These are phyloP conservation scores for Pistacia integerrima DNA, from an alignment of 345 rosid species.

Conservation along the genomic window DNA sequence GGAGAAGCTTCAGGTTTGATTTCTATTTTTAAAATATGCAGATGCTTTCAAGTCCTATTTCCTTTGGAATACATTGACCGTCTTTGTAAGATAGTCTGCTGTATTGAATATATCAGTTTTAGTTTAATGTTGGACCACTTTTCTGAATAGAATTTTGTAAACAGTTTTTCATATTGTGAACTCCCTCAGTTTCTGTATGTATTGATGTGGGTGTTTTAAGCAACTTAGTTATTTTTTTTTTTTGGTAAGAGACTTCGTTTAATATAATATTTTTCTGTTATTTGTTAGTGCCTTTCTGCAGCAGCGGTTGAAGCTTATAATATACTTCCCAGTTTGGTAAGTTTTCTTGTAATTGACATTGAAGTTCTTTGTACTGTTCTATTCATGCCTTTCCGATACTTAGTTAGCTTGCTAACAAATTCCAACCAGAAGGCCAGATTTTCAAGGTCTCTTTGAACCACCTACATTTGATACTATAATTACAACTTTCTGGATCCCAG, in stretches of 20 bases:
- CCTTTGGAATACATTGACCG: not conserved
- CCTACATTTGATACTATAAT: too few relatives aligned
- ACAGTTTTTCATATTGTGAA: not conserved
- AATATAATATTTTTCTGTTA: constrained; percentile 20
- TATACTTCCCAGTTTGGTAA: constrained; percentile 78
- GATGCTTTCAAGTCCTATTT: constrained; percentile 1
- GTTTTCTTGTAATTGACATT: constrained; percentile 22
- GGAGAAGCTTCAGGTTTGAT: constrained; percentile 73
- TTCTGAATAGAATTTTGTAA: not conserved
- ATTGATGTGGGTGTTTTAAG: not conserved
- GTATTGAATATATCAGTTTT: not conserved
- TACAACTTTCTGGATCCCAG: too few relatives aligned
- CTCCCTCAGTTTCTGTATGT: not conserved
- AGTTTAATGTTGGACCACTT: not conserved
- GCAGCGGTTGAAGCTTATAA: constrained; percentile 83
- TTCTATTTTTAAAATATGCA: not conserved
- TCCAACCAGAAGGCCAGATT: too few relatives aligned
- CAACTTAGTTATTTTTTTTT: not conserved
- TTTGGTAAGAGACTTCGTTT: constrained; percentile 2
- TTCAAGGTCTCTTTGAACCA: too few relatives aligned
- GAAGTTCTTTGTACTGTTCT: constrained; percentile 2
- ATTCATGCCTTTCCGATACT: not conserved
- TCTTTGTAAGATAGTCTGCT: not conserved
- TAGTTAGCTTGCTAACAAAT: not conserved
- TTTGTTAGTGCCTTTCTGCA: constrained; percentile 59